Evolutionary conservation across 768 basidiomycete genomes (phyloP), one percentile per base, ranked within the genome.

Genomic region (Mycena capillaripes): DNA sequence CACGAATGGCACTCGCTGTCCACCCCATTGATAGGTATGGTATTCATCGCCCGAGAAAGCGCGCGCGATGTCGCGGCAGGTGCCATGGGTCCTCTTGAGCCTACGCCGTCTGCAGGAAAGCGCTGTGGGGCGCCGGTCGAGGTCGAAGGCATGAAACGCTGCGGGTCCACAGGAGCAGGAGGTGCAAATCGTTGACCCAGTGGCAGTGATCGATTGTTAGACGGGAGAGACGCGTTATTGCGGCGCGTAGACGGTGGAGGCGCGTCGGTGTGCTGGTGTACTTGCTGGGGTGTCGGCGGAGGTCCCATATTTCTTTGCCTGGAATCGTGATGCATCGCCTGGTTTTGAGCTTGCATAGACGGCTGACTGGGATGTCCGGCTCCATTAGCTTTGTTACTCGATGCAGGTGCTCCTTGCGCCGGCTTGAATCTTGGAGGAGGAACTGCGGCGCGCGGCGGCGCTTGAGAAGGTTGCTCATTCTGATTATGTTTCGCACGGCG

Each of bases 1-100:
- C 42, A 88, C 77, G 78, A 92, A 92, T 48, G 90, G 88, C 71
- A 84, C 82, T 75, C 91, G 85, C 69, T 92, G 91, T 25, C 82
- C 79, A 72, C 69, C 53, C 32, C n/a, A n/a, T n/a, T n/a, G n/a
- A 77, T 63, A 53, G 71, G 61, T 30, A 72, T 34, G 60, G 72
- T 62, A 14, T 67, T 34, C 56, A 71, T 75, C 34, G 78, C 70
- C 29, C 82, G 74, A 59, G 76, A 79, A n/a, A 77, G 78, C 16
- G 74, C 79, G 69, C 80, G 79, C 36, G 76, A 72, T 44, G 68
- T 76, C 57, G 77, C 46, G 32, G 61, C 38, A 10, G 38, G 16
- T 16, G 38, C 68, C 59, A 53, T 52, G 44, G 53, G 63, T 48
- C 60, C 69, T 58, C 70, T 71, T 55, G 64, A 61, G 36, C 34